These are phyloP conservation scores for Penicillium sp. DNA, from an alignment of 2,329 filamentous ascomycete species.

Conservation along the genomic window DNA sequence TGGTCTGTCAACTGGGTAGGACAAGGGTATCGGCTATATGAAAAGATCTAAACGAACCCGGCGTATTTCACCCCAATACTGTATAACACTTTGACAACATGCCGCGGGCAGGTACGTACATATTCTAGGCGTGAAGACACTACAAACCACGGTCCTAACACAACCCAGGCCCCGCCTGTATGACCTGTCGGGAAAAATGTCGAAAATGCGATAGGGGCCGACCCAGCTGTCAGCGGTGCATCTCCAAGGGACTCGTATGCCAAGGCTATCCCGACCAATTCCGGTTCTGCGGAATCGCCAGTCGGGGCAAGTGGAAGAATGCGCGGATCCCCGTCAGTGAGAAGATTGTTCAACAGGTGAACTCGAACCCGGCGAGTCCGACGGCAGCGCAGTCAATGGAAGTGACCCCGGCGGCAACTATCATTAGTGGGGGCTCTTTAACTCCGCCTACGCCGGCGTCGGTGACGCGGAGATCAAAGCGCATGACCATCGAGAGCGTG, in stretches of 20 bases:
- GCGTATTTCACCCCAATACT: background rate
- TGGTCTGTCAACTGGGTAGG: too few species aligned
- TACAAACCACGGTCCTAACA: background rate
- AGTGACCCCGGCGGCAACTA: too few species aligned
- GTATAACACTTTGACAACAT: background rate
- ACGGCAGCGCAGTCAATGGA: too few species aligned
- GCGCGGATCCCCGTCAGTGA: slow-evolving; percentile 25
- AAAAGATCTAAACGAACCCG: too few species aligned
- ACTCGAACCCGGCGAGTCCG: too few species aligned
- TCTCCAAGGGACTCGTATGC: slow-evolving; percentile 37
- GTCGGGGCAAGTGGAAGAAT: slow-evolving; percentile 38
- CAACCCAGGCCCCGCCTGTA: slow-evolving; percentile 35
- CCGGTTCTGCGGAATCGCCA: slow-evolving; percentile 37
- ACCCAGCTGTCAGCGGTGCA: slow-evolving; percentile 36
- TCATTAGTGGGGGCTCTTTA: background rate
- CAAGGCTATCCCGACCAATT: slow-evolving; percentile 40
- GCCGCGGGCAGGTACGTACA: slow-evolving; percentile 19
- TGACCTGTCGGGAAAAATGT: slow-evolving; percentile 41
- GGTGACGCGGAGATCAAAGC: background rate
- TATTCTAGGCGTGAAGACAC: background rate
- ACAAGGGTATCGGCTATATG: too few species aligned
- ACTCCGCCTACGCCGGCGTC: background rate
- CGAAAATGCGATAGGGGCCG: slow-evolving; percentile 37
- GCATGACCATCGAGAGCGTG: background rate
- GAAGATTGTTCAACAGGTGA: background rate